Percentiles rank a stretch among this genome's conserved stretches.
Conservation (phyloP, 345 rosid genomes). For the Moringa oleifera region DNA sequence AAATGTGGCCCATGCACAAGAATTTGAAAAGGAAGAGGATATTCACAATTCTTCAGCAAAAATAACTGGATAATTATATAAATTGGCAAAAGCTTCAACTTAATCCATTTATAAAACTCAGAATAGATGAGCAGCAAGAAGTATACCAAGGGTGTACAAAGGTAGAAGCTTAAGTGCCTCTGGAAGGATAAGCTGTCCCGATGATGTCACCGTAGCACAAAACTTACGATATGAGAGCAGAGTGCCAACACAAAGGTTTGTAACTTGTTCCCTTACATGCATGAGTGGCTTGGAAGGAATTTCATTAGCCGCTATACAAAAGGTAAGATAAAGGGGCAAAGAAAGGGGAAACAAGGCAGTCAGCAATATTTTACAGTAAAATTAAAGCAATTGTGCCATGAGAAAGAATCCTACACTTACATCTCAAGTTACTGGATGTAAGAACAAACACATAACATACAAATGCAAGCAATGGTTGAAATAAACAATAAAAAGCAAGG, state of each 20-base stretch:
- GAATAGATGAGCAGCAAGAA: not conserved
- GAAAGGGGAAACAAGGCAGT: not conserved
- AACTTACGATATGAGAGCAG: slow-evolving; percentile 85
- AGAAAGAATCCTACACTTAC: not conserved
- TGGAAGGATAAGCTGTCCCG: slow-evolving; percentile 96
- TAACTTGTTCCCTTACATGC: slow-evolving; percentile 66
- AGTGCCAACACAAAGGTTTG: slow-evolving; percentile 62
- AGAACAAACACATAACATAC: not conserved
- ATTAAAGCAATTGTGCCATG: not conserved
- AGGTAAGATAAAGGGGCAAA: slow-evolving; percentile 4
- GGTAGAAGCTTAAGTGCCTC: slow-evolving; percentile 98
- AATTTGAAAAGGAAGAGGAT: not conserved
- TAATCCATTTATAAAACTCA: not conserved
- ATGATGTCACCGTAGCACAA: slow-evolving; percentile 90
- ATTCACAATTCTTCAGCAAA: not conserved
- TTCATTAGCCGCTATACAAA: slow-evolving; percentile 62
- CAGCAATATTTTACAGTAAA: slow-evolving; percentile 2
- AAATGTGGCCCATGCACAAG: not conserved
- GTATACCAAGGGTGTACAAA: slow-evolving; percentile 82
- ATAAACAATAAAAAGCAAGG: not conserved
- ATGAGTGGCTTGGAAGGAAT: slow-evolving; percentile 60
- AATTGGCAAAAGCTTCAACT: not conserved
- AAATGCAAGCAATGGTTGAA: not conserved
- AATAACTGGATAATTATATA: not conserved
- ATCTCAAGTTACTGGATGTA: not conserved